Conservation (phyloP, 179 eudicot species). For the Amaranthus tricolor region DNA sequence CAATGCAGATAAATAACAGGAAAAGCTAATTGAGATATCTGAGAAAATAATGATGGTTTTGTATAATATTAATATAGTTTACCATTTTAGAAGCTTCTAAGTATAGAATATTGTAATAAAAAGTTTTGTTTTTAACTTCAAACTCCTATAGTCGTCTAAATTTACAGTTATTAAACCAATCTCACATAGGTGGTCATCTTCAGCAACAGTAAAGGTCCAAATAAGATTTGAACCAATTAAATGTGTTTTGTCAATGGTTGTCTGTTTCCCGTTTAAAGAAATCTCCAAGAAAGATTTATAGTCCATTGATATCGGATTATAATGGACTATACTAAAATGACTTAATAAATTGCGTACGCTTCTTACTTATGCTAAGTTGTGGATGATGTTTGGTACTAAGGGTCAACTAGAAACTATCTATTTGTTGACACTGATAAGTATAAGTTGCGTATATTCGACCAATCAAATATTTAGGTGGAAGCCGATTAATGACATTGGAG, state of each 20-base stretch:
- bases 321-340: no score
- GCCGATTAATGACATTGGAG: no score
- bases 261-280: neutral
- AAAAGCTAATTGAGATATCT: neutral
- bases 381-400: no score
- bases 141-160: neutral
- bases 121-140: neutral
- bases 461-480: no score
- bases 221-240: neutral
- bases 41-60: conserved; percentile 1
- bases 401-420: no score
- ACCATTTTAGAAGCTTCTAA: conserved; percentile 2
- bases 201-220: conserved; percentile 3
- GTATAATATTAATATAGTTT: neutral
- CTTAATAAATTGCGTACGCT: no score
- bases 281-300: neutral
- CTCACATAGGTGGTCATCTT: conserved; percentile 1
- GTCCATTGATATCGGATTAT: no score
- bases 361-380: no score
- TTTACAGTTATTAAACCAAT: neutral
- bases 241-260: neutral
- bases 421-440: no score
- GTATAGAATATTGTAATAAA: neutral
- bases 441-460: no score
- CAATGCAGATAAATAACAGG: neutral